A percentile compares a stretch with the other conserved stretches of the same genome.
Evolutionary conservation across 768 basidiomycete genomes (phyloP).

Genomic region (Pleurotus tuber-regium): DNA sequence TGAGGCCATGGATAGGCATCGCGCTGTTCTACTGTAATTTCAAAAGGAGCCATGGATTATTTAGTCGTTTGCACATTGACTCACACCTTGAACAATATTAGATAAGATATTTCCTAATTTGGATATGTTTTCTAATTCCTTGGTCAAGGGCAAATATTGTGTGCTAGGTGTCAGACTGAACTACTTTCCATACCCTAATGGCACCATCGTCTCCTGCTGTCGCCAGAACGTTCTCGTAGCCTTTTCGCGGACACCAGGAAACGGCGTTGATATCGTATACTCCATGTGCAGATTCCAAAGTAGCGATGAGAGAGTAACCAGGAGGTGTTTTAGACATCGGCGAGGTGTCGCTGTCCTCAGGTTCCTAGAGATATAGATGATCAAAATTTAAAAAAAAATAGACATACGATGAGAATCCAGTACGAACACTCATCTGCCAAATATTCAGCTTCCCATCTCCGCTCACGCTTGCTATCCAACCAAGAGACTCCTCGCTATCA

Average conservation of each 20-base stretch:
- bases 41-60: neutral
- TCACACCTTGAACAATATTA: neutral
- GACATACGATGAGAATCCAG: constrained; percentile 8
- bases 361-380: constrained; percentile 22
- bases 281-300: constrained; percentile 66
- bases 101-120: neutral
- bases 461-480: constrained; percentile 84
- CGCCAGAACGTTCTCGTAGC: constrained; percentile 65
- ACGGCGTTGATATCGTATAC: constrained; percentile 85
- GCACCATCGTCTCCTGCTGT: constrained; percentile 86
- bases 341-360: constrained; percentile 14
- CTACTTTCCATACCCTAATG: constrained; percentile 74
- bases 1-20: constrained; percentile 68
- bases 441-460: constrained; percentile 83
- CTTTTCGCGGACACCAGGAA: constrained; percentile 75
- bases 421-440: constrained; percentile 68
- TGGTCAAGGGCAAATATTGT: too few relatives aligned
- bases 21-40: neutral
- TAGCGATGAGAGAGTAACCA: constrained; percentile 52
- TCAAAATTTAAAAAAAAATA: neutral
- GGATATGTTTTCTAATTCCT: neutral
- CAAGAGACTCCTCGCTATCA: constrained; percentile 42
- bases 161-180: too few relatives aligned
- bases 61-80: neutral
- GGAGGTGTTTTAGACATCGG: constrained; percentile 16